Evolutionary conservation across 192 early-diverging fungal species (phyloP), one percentile per base, ranked within the genome.

Genomic region (Gonapodya prolifera): DNA sequence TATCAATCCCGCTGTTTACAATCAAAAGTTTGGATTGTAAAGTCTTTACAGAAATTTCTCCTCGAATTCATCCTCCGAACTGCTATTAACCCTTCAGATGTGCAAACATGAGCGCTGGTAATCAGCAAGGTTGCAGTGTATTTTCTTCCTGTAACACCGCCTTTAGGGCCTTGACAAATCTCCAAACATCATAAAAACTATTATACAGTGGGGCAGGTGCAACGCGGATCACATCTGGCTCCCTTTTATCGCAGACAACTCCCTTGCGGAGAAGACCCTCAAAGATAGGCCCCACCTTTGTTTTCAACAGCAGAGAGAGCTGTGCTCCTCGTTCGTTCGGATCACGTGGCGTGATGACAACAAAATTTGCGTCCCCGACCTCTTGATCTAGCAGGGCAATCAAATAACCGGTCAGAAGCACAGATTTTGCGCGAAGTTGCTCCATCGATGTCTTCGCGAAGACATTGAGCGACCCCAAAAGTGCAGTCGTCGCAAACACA

Each of bases 161-260:
- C 23, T 61, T 61, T 23, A 61, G 23, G 23, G 45, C 45, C 8
- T 23, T 61, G 45, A 61, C 45, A 61, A 61, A 61, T 61, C 45
- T 61, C 45, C 45, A 61, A 61, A 96, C 93, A 74, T 99, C 97
- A 33, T 75, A 81, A 82, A 94, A 98, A 0, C 87, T 89, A 81
- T 95, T 94, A 82, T 98, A 99, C 33, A 99, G 84, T 18, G 97
- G 96, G 18, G 87, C 87, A 8, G 97, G 97, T 1, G 94, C 91
- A 33, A 99, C 83, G 36, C 97, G 86, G 77, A 99, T 94, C 34
- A 93, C 93, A 86, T 95, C 89, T 0, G 95, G 96, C 78, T 92
- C 92, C 34, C 97, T 85, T 78, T 96, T 93, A 78, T 99, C 97
- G 29, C 90, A 89, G 35, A 97, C 86, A 2, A 96, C 87, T 1